Conservation (phyloP, 129 eudicot genomes). For the Flaveria ramosissima region DNA sequence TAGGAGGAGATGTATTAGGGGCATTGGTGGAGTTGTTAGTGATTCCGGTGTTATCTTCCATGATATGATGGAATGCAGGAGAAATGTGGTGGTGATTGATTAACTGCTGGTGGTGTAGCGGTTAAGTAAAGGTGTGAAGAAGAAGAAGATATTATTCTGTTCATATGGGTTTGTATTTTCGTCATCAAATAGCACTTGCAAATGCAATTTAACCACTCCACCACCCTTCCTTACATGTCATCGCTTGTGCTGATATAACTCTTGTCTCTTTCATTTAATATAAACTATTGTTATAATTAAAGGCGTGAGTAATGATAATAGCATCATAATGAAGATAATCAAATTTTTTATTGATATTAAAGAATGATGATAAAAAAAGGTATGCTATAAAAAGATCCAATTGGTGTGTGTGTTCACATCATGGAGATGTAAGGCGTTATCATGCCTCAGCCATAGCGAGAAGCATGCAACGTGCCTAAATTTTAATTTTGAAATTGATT, state of each 20-base stretch:
- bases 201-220: constrained; percentile 27
- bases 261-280: neutral
- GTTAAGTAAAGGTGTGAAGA: constrained; percentile 7
- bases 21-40: neutral
- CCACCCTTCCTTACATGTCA: neutral
- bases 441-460: neutral
- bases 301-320: neutral
- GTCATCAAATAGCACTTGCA: neutral
- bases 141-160: neutral
- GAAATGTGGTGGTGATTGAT: neutral
- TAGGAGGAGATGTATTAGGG: neutral
- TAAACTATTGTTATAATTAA: neutral
- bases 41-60: neutral
- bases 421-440: neutral
- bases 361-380: neutral
- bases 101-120: neutral
- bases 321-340: neutral
- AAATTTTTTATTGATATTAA: neutral
- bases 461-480: constrained; percentile 16
- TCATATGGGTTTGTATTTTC: neutral
- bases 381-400: neutral
- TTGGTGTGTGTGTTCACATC: neutral
- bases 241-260: neutral
- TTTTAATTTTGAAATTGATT: too few species aligned
- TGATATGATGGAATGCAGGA: neutral